phyloP scores from a whole-genome alignment of 2,329 filamentous ascomycete genomes.

The Ilyonectria destructans region DNA sequence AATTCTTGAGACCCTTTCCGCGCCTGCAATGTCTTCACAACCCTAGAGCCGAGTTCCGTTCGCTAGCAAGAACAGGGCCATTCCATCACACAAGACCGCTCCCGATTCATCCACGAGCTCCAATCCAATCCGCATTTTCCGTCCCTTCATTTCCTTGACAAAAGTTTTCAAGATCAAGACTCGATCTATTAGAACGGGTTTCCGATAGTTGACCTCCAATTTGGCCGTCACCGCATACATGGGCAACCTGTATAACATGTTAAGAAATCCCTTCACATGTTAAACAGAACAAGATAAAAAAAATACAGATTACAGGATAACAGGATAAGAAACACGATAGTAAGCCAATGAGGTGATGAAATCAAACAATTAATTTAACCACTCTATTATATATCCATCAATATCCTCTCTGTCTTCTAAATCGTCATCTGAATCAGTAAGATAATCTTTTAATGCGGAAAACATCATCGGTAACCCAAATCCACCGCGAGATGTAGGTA shows the following conservation, averaged over 20 bases:
- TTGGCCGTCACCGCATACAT: background rate
- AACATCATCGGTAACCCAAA: conserved; percentile 4
- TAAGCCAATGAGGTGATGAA: background rate
- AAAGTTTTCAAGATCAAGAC: no score
- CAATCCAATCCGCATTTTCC: no score
- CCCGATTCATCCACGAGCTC: no score
- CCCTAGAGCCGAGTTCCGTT: no score
- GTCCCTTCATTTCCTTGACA: no score
- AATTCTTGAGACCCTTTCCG: no score
- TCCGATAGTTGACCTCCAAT: no score
- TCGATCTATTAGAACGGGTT: no score
- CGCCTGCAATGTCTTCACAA: no score
- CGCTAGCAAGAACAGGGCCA: no score
- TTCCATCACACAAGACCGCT: no score
- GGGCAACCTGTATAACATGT: conserved; percentile 4
- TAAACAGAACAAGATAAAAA: conserved; percentile 7
- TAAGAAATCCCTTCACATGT: conserved; percentile 7
- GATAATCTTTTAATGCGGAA: conserved; percentile 6
- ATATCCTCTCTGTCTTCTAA: conserved; percentile 11
- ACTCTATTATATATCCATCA: conserved; percentile 6
- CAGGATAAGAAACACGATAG: background rate
- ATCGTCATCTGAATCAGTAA: conserved; percentile 1
- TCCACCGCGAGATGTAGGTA: background rate
- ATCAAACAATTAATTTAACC: conserved; percentile 6
- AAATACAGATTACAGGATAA: background rate